Evolutionary conservation across 176 grass and related monocot genomes (phyloP).

Genomic region (Chloris gayana): DNA sequence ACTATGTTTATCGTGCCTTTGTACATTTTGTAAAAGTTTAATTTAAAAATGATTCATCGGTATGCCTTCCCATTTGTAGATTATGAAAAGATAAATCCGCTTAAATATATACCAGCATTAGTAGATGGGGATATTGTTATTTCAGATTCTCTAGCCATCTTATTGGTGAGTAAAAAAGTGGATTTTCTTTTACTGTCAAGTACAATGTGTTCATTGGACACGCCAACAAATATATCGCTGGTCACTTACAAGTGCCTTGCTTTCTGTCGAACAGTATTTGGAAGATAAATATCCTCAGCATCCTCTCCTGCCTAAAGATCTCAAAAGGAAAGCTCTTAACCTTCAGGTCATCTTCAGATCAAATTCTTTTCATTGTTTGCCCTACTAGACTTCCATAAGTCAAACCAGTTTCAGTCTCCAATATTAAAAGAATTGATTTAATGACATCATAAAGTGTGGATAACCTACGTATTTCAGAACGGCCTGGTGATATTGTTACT

Average conservation of each 20-base stretch:
- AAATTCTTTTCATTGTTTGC: constrained; percentile 5
- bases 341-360: constrained; percentile 62
- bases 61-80: constrained; percentile 46
- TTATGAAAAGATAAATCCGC: constrained; percentile 83
- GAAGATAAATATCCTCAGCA: constrained; percentile 89
- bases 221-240: background rate
- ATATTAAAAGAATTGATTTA: background rate
- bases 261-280: constrained; percentile 66
- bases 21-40: background rate
- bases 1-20: background rate
- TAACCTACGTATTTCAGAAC: background rate
- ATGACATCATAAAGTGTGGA: background rate
- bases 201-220: constrained; percentile 10
- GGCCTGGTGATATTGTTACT: background rate
- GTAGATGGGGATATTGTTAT: constrained; percentile 69
- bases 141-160: constrained; percentile 78
- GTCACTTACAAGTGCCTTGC: constrained; percentile 17
- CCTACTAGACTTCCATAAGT: background rate
- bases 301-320: constrained; percentile 75
- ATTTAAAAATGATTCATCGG: background rate
- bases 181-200: background rate
- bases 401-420: background rate
- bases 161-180: constrained; percentile 51
- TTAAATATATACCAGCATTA: constrained; percentile 79
- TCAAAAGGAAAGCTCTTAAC: constrained; percentile 82